Base-by-base conservation (phyloP, 352 stramenopile genomes). In the Globisporangium nunn region DNA sequence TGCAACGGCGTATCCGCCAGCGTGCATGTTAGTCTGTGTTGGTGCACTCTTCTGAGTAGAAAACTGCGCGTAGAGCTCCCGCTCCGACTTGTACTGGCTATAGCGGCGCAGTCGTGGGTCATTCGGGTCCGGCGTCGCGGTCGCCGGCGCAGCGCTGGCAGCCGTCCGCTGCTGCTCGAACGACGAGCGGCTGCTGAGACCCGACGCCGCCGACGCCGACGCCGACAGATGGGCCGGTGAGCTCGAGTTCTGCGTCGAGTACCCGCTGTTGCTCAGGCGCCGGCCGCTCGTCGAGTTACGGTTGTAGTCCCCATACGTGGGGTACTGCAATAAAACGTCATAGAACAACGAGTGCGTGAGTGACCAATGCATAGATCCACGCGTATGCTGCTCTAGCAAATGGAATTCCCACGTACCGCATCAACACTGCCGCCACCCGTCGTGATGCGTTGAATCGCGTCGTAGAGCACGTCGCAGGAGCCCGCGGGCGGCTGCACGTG, bases 31-130 rank as follows among this genome's bases (percentile, higher is more conserved):
- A 37, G n/a, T 49, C 37, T 23, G 44, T 23, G 33, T 62, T 23
- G 53, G 48, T 2, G 66, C 65, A 46, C 59, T 72, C 59, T 78
- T 81, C 12, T 68, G 68, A 23, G 80, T 74, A 23, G 79, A 67
- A 58, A 91, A 94, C 56, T 93, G 71, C 37, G 79, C 82, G 53
- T 94, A 92, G 8, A 94, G 62, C 57, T 94, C 85, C 7, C 67
- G 60, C 58, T 94, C 82, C 1, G 78, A 87, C 58, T 92, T 92
- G 77, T 94, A 94, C 17, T 72, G 63, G 18, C 68, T 74, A 61
- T 83, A 91, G 33, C 85, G 85, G 39, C 68, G 69, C 56, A 93
- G 54, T 15, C 85, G 77, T 47, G 82, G 82, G 60, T 94, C 85
- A 33, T 85, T 71, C 28, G 75, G 70, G 29, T 81, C 64, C 14